A percentile compares a stretch with the other conserved stretches of the same genome.
phyloP scores from a whole-genome alignment of 1,139 yeast species.

The Kodamaea alishanica region DNA sequence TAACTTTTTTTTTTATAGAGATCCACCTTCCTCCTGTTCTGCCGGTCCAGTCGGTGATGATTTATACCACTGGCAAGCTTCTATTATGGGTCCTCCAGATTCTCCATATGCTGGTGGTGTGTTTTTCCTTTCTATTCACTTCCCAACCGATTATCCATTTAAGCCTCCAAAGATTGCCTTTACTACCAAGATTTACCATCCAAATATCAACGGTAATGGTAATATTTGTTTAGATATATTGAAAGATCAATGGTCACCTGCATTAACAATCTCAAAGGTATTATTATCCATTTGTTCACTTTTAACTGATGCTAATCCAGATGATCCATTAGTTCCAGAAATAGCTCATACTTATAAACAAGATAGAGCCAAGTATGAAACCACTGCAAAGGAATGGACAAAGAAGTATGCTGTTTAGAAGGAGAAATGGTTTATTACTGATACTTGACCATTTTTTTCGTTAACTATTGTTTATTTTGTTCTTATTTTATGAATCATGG shows the following conservation, averaged over 20 bases:
- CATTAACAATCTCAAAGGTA: conserved; percentile 84
- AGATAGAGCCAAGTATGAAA: conserved; percentile 90
- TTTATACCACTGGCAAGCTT: conserved; percentile 94
- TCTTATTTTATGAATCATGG: neutral
- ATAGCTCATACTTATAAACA: conserved; percentile 96
- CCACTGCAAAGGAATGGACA: conserved; percentile 98
- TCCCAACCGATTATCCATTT: conserved; percentile 94
- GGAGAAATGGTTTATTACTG: neutral
- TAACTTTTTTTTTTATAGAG: conserved; percentile 50
- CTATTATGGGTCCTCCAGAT: conserved; percentile 94
- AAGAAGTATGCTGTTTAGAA: conserved; percentile 88
- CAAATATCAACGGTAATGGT: conserved; percentile 86
- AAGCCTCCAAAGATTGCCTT: conserved; percentile 92
- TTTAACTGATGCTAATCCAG: conserved; percentile 97
- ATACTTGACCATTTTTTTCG: neutral
- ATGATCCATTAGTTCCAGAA: conserved; percentile 98
- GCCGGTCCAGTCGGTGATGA: conserved; percentile 99
- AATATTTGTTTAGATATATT: conserved; percentile 81
- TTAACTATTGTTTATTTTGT: neutral
- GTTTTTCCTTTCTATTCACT: conserved; percentile 83
- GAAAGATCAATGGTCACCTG: conserved; percentile 91
- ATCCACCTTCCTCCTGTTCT: conserved; percentile 98
- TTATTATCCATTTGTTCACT: conserved; percentile 84
- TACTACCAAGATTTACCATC: conserved; percentile 88
- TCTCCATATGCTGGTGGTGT: conserved; percentile 94